A percentile compares a stretch with the other conserved stretches of the same genome.
Conservation (phyloP, 2,329 filamentous ascomycete species). For the Lecanosticta acicola region DNA sequence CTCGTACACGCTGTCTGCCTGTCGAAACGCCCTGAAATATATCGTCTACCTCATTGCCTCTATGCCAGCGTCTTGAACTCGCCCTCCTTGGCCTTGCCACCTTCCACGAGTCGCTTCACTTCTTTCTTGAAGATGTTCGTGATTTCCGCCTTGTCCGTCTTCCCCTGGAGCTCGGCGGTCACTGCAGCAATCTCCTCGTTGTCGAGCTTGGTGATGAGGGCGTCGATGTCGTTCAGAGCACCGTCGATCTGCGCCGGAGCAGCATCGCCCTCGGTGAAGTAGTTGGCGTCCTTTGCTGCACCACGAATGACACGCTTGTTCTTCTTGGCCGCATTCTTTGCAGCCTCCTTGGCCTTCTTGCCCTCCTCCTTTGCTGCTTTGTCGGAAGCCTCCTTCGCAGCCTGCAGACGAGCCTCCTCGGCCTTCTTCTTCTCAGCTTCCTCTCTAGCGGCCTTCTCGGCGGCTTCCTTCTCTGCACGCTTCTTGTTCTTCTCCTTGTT, state of each 20-base stretch:
- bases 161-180: constrained; percentile 70
- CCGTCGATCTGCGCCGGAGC: constrained; percentile 74
- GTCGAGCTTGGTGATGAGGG: constrained; percentile 81
- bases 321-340: constrained; percentile 99
- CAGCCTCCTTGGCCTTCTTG: constrained; percentile 98
- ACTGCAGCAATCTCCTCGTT: constrained; percentile 82
- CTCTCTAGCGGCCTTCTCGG: constrained; percentile 79
- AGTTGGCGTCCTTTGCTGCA: constrained; percentile 95
- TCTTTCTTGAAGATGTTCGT: constrained; percentile 77
- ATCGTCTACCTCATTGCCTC: not conserved
- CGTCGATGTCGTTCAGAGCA: constrained; percentile 79
- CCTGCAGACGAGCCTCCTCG: constrained; percentile 60
- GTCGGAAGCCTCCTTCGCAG: constrained; percentile 57
- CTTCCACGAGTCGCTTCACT: constrained; percentile 68
- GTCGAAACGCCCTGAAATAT: not conserved
- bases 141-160: constrained; percentile 75
- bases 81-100: constrained; percentile 79
- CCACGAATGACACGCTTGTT: constrained; percentile 96
- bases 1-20: not conserved
- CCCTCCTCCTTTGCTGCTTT: constrained; percentile 75
- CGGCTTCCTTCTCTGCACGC: constrained; percentile 80
- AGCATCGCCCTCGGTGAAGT: constrained; percentile 69
- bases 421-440: constrained; percentile 79
- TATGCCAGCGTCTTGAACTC: constrained; percentile 60
- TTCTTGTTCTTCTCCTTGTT: constrained; percentile 96